Base-by-base conservation (phyloP, 352 stramenopile genomes). In the Globisporangium apiculatum region DNA sequence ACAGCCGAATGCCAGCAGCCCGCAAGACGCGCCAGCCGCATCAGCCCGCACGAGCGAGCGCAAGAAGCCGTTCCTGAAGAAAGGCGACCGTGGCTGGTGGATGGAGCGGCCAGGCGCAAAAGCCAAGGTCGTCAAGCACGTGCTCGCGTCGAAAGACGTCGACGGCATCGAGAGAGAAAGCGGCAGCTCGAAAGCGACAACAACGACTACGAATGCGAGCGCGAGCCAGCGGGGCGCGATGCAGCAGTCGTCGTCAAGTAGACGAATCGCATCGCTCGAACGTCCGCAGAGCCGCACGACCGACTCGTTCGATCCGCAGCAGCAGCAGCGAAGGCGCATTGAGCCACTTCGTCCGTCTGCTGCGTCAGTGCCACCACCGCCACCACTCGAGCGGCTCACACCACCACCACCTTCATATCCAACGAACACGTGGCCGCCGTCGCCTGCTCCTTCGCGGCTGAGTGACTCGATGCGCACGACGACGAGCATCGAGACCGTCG, bases 41-140 rank as follows among this genome's bases (percentile, higher is more conserved):
- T 31, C 24, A 31, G 24, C 24, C 2, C 24, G 24, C 1, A 31
- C 2, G 24, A 2, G 24, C 24, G 24, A 58, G 15, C 51, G n/a
- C 45, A 38, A 79, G 64, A 84, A 83, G 46, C 60, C 81, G 46
- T 94, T 90, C 54, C 61, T 94, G 5, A 84, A 79, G 50, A 89
- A 73, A 76, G 80, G 82, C 31, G 66, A 83, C 18, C 78, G 84
- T n/a, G 84, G 84, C 0, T 94, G 84, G 84, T 94, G 84, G 84
- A 94, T 90, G 79, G 61, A 76, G 61, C 74, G 67, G 0, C 76
- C 79, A 9, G 71, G 68, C 14, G 71, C 72, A 31, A 74, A 79
- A 58, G 60, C 67, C 35, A 86, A 84, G 56, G 67, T 89, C 55
- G 62, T 70, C 15, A 85, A 80, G 51, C 79, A 90, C 60, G 75